Base-by-base conservation (phyloP, 1,139 yeast genomes). In the Geotrichum macrosporum region DNA sequence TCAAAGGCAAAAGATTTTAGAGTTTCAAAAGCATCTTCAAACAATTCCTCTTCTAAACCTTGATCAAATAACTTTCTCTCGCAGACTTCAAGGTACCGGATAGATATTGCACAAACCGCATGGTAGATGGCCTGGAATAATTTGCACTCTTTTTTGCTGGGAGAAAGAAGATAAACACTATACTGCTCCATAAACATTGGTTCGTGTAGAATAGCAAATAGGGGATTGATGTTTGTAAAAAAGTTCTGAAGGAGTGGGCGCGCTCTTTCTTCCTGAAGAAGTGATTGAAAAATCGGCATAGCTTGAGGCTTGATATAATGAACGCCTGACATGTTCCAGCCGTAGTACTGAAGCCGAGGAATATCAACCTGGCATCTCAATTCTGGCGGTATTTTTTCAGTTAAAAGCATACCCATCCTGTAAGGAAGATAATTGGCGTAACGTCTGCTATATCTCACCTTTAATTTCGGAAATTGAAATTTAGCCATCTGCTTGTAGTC, bases 301-400 rank as follows among this genome's bases (percentile, higher is more conserved):
- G 61, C 61, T 34, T 73, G 73, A 5, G 71, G 65, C 21, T 63
- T 62, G 16, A 77, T 56, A 57, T 76, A 80, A 53, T 74, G 74
- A 18, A 72, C 72, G 1, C 85, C 84, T 31, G 77, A 70, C 76
- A 79, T 68, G 58, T 80, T 80, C 84, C 84, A 80, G 13, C 83
- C 84, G 57, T 77, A 80, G 52, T 71, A 75, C 57, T 80, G 85
- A 16, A 71, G 65, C 49, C 85, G 62, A 3, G 86, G 86, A 10
- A 76, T 56, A 3, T 66, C 59, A 4, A 78, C 72, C 34, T 67
- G 61, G 31, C 62, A 57, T 46, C 67, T 65, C 54, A 68, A 64
- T 20, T 71, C 71, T 15, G 37, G 41, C 10, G 52, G 29, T 16
- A 52, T 19, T 4, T 34, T 24, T 8, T 35, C 41, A 12, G 33